These are phyloP conservation scores for Graphilbum fragrans DNA, from an alignment of 2,329 filamentous ascomycete genomes.

Conservation along the genomic window DNA sequence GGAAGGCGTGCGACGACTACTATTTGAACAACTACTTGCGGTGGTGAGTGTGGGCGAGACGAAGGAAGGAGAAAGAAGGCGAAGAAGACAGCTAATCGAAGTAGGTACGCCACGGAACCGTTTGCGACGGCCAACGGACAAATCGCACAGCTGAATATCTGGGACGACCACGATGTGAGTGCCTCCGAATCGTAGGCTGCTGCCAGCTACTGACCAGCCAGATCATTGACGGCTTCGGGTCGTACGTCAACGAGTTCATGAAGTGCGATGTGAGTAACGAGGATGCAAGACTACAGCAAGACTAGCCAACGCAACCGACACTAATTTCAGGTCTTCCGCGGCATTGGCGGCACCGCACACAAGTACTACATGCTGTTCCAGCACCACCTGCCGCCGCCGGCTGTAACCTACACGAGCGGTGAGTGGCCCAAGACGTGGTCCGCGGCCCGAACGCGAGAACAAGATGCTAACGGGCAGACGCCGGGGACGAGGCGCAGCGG, in stretches of 20 bases:
- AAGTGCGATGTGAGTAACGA: slow-evolving; percentile 38
- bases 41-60: slow-evolving; percentile 29
- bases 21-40: slow-evolving; percentile 83
- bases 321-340: slow-evolving; percentile 60
- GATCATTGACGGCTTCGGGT: slow-evolving; percentile 87
- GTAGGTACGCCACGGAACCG: slow-evolving; percentile 49
- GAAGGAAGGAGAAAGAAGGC: too few species aligned
- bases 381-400: slow-evolving; percentile 77
- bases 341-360: slow-evolving; percentile 82
- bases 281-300: too few species aligned
- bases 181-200: slow-evolving; percentile 9
- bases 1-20: slow-evolving; percentile 75
- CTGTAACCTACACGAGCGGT: slow-evolving; percentile 76
- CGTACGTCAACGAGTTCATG: slow-evolving; percentile 92
- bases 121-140: slow-evolving; percentile 81
- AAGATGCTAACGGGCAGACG: slow-evolving; percentile 44
- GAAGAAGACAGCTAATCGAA: too few species aligned
- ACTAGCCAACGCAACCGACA: too few species aligned
- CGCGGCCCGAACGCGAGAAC: slow-evolving; percentile 23
- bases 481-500: slow-evolving; percentile 58
- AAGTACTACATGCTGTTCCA: slow-evolving; percentile 99
- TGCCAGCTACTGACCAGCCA: slow-evolving; percentile 42
- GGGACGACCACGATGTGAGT: slow-evolving; percentile 84
- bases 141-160: slow-evolving; percentile 93
- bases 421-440: slow-evolving; percentile 28